Base-by-base conservation (phyloP, 2,329 filamentous ascomycete genomes). In the Exophiala oligosperma region DNA sequence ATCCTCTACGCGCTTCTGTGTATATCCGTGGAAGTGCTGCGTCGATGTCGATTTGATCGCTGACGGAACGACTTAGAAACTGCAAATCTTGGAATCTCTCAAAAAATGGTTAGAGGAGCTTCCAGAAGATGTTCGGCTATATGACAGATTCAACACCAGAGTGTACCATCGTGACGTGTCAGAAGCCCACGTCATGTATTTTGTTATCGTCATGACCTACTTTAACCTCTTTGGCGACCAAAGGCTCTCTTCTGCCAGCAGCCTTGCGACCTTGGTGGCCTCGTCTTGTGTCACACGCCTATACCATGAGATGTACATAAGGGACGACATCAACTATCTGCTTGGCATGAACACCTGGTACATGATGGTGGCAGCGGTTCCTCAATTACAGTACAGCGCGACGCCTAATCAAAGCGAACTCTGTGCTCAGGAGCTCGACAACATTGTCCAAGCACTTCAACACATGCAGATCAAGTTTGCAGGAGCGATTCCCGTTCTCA, bases 221-320 rank as follows among this genome's bases (percentile, higher is more conserved):
- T 24, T 53, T 5, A 23, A 53, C 23, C 32, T 43, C 9, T 44
- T 53, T 44, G 40, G 40, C 12, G 37, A 53, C 5, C 50, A 46
- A 41, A 26, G 12, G 9, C 35, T 4, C 14, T 32, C 14, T 3
- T 53, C 50, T 12, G 50, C 32, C 11, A 17, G 17, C 26, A 43
- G 64, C 64, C 49, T 73, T 70, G 71, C 70, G 70, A 1, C 68
- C 61, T 46, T 63, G 14, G 51, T 61, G 11, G 61, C 61, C 8
- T 58, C 61, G 1, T 63, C 61, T 7, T 63, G 61, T 43, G 52
- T 61, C 7, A 41, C 49, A 2, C 58, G 61, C 21, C 52, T 63
- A 5, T 63, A 63, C 46, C 43, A 63, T 17, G 54, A 61, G 32
- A 61, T 63, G 11, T 11, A 53, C 6, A 44, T 37, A n/a, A 51